Evolutionary conservation across 768 basidiomycete species (phyloP), one percentile per base, ranked within the genome.

Genomic region (Nidularia sp.): DNA sequence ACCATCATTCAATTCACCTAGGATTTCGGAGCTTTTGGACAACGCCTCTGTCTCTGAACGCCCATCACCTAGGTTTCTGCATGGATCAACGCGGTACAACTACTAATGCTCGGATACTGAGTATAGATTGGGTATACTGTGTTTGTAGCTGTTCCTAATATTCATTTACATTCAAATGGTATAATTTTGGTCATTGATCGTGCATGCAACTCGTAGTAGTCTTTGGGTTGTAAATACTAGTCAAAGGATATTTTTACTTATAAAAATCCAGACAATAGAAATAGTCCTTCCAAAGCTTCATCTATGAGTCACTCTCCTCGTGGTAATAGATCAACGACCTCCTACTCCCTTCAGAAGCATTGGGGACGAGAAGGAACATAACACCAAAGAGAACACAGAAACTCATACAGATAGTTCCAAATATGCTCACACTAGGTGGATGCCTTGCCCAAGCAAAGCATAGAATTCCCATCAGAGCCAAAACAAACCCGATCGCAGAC

Each of bases 371-470:
- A 12, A 59, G 42, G 5, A 67, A 57, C 2, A 35, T 46, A 9
- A 63, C 25, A 2, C 57, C 59, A 2, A 60, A 51, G 10, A 60
- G 36, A 25, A 73, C 15, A 34, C 71, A 75, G 34, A 66, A 48
- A 0, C 57, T 73, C 55, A 80, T 64, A 53, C 71, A 75, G 5
- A 53, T 50, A 15, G 68, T 72, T 13, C 73, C 67, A 43, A 78
- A 75, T 41, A 79, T 60, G 47, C 77, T 70, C 5, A 78, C 80
- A 48, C 70, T 74, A 3, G 33, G 53, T 1, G 80, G 70, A 51
- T 81, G 72, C 22, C 62, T 58, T 8, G 73, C 70, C 82, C 81
- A 85, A 2, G 76, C 69, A 53, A 75, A 81, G 55, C 74, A 74
- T 4, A 81, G 4, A 47, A 82, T 73, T 0, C 83, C 83, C 7